phyloP scores from a whole-genome alignment of 495 filamentous ascomycete species.

The Astrothelium macrocarpum region DNA sequence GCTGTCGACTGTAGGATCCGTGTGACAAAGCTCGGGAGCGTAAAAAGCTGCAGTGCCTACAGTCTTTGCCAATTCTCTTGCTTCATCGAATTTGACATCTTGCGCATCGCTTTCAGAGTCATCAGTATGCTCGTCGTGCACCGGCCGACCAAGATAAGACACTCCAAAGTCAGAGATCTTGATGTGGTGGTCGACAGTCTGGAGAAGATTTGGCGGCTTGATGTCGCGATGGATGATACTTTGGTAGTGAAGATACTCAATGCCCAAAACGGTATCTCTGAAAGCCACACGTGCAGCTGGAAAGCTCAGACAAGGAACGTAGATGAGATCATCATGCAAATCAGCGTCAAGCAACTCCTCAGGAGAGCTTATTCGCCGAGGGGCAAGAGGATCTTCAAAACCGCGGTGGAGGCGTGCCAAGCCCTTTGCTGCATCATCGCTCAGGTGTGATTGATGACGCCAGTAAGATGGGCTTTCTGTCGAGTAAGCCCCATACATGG shows the following conservation, averaged over 20 bases:
- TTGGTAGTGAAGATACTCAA: conserved; percentile 95
- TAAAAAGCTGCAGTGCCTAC: conserved; percentile 97
- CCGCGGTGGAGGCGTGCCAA: background rate
- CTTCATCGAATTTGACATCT: conserved; percentile 63
- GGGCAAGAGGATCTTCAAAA: background rate
- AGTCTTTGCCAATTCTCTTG: conserved; percentile 90
- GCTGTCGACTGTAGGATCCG: conserved; percentile 47
- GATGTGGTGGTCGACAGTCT: conserved; percentile 72
- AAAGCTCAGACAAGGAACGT: conserved; percentile 84
- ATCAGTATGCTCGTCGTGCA: conserved; percentile 63
- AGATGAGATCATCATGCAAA: conserved; percentile 74
- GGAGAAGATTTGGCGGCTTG: conserved; percentile 94
- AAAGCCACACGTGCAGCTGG: conserved; percentile 79
- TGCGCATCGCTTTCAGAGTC: conserved; percentile 76
- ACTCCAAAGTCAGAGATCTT: conserved; percentile 99
- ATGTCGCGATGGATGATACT: conserved; percentile 97
- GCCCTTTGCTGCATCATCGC: background rate
- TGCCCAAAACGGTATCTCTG: conserved; percentile 81
- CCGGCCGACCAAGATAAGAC: conserved; percentile 83
- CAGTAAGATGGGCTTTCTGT: conserved; percentile 37
- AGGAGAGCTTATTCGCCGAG: background rate
- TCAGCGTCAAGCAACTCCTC: conserved; percentile 44
- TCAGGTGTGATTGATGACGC: background rate
- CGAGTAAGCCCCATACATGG: conserved; percentile 61
- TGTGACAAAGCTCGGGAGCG: conserved; percentile 93